Percentiles rank a stretch among this genome's conserved stretches.
Evolutionary conservation across 768 basidiomycete species (phyloP).

Genomic region (Russula dissimulans): DNA sequence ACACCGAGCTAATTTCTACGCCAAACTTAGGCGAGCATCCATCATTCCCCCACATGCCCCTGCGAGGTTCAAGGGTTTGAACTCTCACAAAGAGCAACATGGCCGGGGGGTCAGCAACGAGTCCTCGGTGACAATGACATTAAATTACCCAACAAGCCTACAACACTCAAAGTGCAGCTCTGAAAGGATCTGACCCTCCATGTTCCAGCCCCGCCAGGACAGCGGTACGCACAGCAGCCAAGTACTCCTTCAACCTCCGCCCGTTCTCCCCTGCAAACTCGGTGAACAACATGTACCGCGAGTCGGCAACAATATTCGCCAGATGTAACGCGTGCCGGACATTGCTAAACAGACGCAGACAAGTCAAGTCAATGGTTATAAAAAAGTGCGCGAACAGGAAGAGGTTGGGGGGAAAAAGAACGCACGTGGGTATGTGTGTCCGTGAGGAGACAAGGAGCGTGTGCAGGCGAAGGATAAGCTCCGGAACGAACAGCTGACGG

Average conservation of each 20-base stretch:
- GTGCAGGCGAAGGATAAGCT: slow-evolving; percentile 82
- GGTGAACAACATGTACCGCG: slow-evolving; percentile 49
- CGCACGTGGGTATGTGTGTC: slow-evolving; percentile 55
- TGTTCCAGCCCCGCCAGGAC: slow-evolving; percentile 61
- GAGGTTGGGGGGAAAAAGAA: slow-evolving; percentile 12
- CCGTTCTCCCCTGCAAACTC: slow-evolving; percentile 67
- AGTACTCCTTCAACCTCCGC: slow-evolving; percentile 58
- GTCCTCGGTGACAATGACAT: too few relatives aligned
- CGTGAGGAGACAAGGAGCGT: slow-evolving; percentile 57
- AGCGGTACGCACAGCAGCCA: slow-evolving; percentile 62
- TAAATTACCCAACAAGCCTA: too few relatives aligned
- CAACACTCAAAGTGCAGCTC: slow-evolving; percentile 23
- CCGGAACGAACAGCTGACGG: slow-evolving; percentile 82
- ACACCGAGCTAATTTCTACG: too few relatives aligned
- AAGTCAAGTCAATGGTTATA: not conserved
- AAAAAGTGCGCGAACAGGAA: not conserved
- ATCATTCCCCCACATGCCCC: too few relatives aligned
- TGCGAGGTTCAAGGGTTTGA: too few relatives aligned
- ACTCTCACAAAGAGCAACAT: too few relatives aligned
- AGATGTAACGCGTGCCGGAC: slow-evolving; percentile 67
- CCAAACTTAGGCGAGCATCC: too few relatives aligned
- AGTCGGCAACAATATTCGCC: slow-evolving; percentile 81
- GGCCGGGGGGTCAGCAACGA: too few relatives aligned
- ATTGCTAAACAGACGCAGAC: slow-evolving; percentile 42
- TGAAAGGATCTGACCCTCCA: slow-evolving; percentile 71